Conservation (phyloP, 2,329 filamentous ascomycete genomes). For the Verticillium klebahnii region DNA sequence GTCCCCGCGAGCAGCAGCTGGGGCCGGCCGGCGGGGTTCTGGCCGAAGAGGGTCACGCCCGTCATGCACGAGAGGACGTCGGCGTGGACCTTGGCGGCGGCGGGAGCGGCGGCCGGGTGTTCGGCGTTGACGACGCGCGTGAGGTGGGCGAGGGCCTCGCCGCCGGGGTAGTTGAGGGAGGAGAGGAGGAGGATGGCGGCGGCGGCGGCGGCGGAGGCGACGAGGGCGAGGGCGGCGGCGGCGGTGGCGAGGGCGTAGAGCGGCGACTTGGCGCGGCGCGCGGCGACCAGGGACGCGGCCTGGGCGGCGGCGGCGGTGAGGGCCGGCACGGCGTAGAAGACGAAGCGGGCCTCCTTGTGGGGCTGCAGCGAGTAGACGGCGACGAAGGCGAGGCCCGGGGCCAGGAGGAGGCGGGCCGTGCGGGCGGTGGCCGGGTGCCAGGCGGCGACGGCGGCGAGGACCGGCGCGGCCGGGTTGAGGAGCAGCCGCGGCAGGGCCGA, state of each 20-base stretch:
- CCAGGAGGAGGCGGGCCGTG: conserved; percentile 44
- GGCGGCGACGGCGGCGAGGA: conserved; percentile 52
- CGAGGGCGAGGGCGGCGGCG: conserved; percentile 55
- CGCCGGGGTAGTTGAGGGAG: conserved; percentile 90
- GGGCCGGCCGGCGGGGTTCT: conserved; percentile 35
- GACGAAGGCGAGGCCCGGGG: conserved; percentile 69
- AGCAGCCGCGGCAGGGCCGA: conserved; percentile 79
- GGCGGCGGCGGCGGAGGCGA: conserved; percentile 56
- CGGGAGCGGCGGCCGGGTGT: conserved; percentile 18
- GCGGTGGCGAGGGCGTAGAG: conserved; percentile 35
- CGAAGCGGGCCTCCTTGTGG: conserved; percentile 95
- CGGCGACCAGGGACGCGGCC: conserved; percentile 66
- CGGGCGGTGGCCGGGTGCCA: conserved; percentile 38
- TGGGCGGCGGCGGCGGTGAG: conserved; percentile 74
- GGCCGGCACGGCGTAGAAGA: conserved; percentile 80
- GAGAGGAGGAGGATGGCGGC: conserved; percentile 70
- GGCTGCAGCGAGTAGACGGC: conserved; percentile 81
- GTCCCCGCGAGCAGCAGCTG: conserved; percentile 22
- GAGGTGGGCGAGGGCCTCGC: conserved; percentile 63
- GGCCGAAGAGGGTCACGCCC: conserved; percentile 62
- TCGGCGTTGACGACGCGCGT: conserved; percentile 29
- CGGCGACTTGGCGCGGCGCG: conserved; percentile 56
- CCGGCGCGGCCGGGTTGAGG: conserved; percentile 67
- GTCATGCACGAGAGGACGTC: conserved; percentile 66
- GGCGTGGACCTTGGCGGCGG: conserved; percentile 49